Percentiles rank a stretch among this genome's conserved stretches.
These are phyloP conservation scores for Capronia americana DNA, from an alignment of 2,329 filamentous ascomycete species.

Conservation along the genomic window DNA sequence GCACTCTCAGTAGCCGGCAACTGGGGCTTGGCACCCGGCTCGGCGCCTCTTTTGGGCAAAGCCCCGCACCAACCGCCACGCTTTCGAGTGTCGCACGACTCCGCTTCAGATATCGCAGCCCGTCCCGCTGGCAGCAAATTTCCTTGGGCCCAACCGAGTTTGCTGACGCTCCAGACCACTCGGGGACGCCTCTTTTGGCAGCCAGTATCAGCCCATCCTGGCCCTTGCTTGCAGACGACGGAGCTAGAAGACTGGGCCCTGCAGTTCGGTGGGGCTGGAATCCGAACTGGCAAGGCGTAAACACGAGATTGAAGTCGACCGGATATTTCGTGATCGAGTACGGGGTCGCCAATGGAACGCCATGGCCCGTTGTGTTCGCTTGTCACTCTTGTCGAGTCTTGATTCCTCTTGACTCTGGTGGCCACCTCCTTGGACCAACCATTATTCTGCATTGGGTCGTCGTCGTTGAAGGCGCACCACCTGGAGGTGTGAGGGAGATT, in stretches of 20 bases:
- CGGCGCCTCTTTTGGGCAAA: slow-evolving; percentile 3
- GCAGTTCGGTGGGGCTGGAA: slow-evolving; percentile 1
- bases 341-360: slow-evolving; percentile 8
- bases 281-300: slow-evolving; percentile 8
- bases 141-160: not conserved
- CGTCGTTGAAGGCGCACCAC: not conserved
- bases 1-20: slow-evolving; percentile 14
- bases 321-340: not conserved
- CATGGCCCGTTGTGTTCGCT: slow-evolving; percentile 5
- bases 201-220: not conserved
- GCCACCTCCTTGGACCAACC: slow-evolving; percentile 8
- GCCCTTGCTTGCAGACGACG: slow-evolving; percentile 12
- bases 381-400: slow-evolving; percentile 7
- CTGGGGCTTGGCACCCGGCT: slow-evolving; percentile 5
- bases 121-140: not conserved
- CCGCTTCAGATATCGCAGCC: not conserved
- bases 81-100: not conserved
- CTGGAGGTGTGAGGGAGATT: slow-evolving; percentile 10
- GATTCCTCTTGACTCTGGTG: slow-evolving; percentile 14
- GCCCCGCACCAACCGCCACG: slow-evolving; percentile 6
- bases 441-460: not conserved
- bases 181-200: not conserved
- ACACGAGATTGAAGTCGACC: slow-evolving; percentile 2
- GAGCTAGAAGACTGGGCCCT: not conserved
- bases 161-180: slow-evolving; percentile 11